A percentile compares a stretch with the other conserved stretches of the same genome.
Evolutionary conservation across 2,329 filamentous ascomycete genomes (phyloP).

Genomic region (Botrytis elliptica): DNA sequence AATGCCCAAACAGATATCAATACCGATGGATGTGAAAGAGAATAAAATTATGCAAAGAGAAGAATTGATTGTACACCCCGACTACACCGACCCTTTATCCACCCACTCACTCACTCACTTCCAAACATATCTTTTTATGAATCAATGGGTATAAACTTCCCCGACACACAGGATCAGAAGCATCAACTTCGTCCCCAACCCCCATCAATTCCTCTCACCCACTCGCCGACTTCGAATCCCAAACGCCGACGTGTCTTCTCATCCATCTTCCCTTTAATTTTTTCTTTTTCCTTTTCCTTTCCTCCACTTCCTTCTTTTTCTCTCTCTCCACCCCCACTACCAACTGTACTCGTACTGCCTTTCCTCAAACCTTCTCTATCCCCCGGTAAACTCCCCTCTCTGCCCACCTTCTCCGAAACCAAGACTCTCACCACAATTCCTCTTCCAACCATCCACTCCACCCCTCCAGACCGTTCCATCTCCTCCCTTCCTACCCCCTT

Average conservation of each 20-base stretch:
- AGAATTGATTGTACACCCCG: neutral
- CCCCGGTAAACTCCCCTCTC: constrained; percentile 70
- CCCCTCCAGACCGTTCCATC: constrained; percentile 46
- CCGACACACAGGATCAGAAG: neutral
- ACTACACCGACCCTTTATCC: neutral
- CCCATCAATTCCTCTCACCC: constrained; percentile 48
- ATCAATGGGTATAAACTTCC: constrained; percentile 3
- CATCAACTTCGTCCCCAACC: constrained; percentile 23
- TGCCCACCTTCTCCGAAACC: constrained; percentile 37
- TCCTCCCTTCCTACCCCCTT: constrained; percentile 41
- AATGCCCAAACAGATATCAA: neutral
- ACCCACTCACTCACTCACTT: neutral
- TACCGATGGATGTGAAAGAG: neutral
- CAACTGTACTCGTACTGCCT: constrained; percentile 28
- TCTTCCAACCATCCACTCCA: constrained; percentile 56
- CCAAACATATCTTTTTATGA: constrained; percentile 2
- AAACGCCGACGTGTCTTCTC: constrained; percentile 72
- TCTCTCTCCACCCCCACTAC: constrained; percentile 5
- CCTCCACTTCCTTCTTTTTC: neutral
- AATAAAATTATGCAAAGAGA: neutral
- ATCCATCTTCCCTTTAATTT: constrained; percentile 48
- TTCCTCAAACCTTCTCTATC: constrained; percentile 73
- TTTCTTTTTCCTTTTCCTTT: constrained; percentile 6
- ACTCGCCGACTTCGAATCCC: constrained; percentile 86
- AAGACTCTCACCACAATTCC: constrained; percentile 55